Evolutionary conservation across 495 filamentous ascomycete genomes (phyloP), one percentile per base, ranked within the genome.

Genomic region (Penicillium angulare): DNA sequence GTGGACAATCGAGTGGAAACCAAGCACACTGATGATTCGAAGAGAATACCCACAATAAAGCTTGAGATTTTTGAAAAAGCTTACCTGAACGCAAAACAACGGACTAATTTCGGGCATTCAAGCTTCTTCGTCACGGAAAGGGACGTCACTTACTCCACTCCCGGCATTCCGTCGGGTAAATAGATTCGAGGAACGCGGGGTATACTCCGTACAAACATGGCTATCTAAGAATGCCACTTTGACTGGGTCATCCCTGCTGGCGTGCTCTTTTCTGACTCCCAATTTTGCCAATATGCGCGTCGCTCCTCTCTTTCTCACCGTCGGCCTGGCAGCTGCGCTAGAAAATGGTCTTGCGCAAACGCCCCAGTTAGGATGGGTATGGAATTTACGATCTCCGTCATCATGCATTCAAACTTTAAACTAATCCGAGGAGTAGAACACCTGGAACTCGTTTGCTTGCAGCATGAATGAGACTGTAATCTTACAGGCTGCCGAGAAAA

Each of bases 371-470:
- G 74, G 74, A 55, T 65, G 64, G 72, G 56, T 57, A 61, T 32
- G 44, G 40, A 43, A 13, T n/a, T 5, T 41, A n/a, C 15, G n/a
- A n/a, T n/a, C n/a, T n/a, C n/a, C n/a, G n/a, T 7, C 7, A 7
- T 41, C 7, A 7, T 3, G 38, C 3, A n/a, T n/a, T 7, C 4
- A 8, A 2, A 7, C 13, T n/a, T 7, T 21, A 32, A 29, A 4
- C 43, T 49, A 31, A 49, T 15, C 2, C 8, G 5, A 40, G 15
- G 8, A 6, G 4, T 17, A 63, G 69, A 60, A 75, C 39, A 71
- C 79, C 32, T 83, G 80, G 79, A 84, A 84, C 58, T 71, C 76
- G 6, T 79, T 79, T 45, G 73, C 64, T 12, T 82, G 80, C 51
- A 52, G 70, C 34, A 68, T 83, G 52, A 73, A 68, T 23, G 79